Percentiles rank a stretch among this genome's conserved stretches.
These are phyloP conservation scores for Teunomyces atbi DNA, from an alignment of 805 yeast genomes.

Conservation along the genomic window DNA sequence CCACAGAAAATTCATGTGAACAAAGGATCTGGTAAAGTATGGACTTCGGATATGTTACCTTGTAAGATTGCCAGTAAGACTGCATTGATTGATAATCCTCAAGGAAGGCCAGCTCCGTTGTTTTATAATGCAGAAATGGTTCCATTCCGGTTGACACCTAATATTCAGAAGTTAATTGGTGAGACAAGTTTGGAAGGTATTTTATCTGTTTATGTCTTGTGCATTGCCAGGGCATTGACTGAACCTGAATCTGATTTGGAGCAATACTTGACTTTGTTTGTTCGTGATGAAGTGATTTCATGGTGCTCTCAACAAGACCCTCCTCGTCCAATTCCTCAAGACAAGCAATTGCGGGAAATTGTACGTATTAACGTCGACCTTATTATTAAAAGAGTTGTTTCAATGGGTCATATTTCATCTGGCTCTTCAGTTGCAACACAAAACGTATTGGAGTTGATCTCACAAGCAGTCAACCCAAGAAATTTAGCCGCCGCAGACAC, in stretches of 20 bases:
- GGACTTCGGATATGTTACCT: conserved; percentile 96
- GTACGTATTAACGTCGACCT: conserved; percentile 86
- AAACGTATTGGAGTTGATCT: conserved; percentile 82
- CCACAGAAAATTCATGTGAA: conserved; percentile 91
- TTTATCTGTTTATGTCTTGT: conserved; percentile 77
- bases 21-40: conserved; percentile 78
- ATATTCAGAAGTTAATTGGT: conserved; percentile 89
- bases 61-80: conserved; percentile 64
- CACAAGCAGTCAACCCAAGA: conserved; percentile 94
- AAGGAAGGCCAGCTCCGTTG: conserved; percentile 67
- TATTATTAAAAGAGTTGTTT: conserved; percentile 73
- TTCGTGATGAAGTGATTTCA: conserved; percentile 90
- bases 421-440: conserved; percentile 86
- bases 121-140: conserved; percentile 91
- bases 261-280: conserved; percentile 88
- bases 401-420: conserved; percentile 55
- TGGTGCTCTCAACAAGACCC: conserved; percentile 89
- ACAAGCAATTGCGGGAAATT: conserved; percentile 79
- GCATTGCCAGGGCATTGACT: conserved; percentile 81
- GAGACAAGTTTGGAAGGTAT: conserved; percentile 93
- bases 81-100: conserved; percentile 28
- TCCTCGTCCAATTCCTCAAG: conserved; percentile 71
- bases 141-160: conserved; percentile 95
- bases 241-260: conserved; percentile 92
- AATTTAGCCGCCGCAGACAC: conserved; percentile 89